A percentile compares a stretch with the other conserved stretches of the same genome.
Evolutionary conservation across 805 yeast genomes (phyloP).

Genomic region (Dipodascus albidus): DNA sequence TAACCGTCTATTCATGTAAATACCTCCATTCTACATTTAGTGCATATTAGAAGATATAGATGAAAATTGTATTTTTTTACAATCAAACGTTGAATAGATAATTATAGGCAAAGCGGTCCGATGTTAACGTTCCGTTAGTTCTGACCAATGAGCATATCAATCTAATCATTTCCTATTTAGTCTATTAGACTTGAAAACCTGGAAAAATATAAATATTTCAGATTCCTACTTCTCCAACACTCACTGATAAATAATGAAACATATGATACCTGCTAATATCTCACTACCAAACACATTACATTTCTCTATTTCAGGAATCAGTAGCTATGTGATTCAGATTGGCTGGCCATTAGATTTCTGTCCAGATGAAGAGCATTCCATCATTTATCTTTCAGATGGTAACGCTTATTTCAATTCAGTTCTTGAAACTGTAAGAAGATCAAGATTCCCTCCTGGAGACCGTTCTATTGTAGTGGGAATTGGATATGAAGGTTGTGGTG

Average conservation of each 20-base stretch:
- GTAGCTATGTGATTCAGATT: background rate
- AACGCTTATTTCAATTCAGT: background rate
- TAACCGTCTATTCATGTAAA: too few relatives aligned
- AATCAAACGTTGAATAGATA: too few relatives aligned
- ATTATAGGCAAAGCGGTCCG: too few relatives aligned
- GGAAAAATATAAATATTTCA: background rate
- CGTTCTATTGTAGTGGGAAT: background rate
- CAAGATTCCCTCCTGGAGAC: background rate
- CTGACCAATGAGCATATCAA: background rate
- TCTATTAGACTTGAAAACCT: too few relatives aligned
- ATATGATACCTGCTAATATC: background rate
- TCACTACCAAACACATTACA: background rate
- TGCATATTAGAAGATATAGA: too few relatives aligned
- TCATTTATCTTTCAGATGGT: background rate
- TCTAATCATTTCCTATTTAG: background rate
- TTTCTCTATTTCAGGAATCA: background rate
- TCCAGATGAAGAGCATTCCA: background rate
- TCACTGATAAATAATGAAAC: background rate
- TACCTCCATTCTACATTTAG: too few relatives aligned
- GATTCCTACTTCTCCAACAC: background rate
- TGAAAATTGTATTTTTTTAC: too few relatives aligned
- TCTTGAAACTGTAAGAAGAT: background rate
- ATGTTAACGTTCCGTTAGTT: background rate
- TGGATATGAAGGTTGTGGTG: background rate
- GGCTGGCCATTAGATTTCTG: background rate